Base-by-base conservation (phyloP, 2,329 filamentous ascomycete genomes). In the Aspergillus sp. region DNA sequence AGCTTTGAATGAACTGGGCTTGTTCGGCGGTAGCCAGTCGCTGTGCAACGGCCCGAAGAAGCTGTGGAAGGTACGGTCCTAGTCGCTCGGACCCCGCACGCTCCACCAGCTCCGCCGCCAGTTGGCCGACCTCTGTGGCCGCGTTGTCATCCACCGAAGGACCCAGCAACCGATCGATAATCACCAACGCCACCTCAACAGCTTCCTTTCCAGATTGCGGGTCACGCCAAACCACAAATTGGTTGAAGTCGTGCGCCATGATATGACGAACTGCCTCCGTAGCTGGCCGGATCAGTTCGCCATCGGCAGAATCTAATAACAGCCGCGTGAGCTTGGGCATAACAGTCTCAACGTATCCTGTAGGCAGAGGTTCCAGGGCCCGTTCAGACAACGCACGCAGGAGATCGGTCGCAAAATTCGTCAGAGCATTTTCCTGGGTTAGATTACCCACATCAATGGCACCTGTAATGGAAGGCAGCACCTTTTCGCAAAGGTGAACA, bases 101-200 rank as follows among this genome's bases (percentile, higher is more conserved):
- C 70, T 97, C 91, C 1, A 98, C 93, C 23, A 98, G 77, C 68
- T 95, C 90, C 1, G 91, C 91, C 4, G 93, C 93, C 54, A 98
- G 80, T 13, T 90, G 89, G 57, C 93, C 93, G 39, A 98, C 90
- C 71, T 98, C 91, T n/a, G 90, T 88, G 4, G 91, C 93, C 15
- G 90, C 88, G 60, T 91, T 89, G 61, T 98, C 93, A 60, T 94
- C 87, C n/a, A 97, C 85, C 1, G 79, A 72, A 1, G 88, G 85
- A 3, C 87, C 85, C 25, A 98, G 79, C 4, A 98, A 79, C 43
- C 91, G 87, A 65, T 96, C 93, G 53, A 98, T 89, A 58, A 98
- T 93, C 54, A 89, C 82, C 43, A 98, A 79, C 49, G 89, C 88
- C 25, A 95, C 84, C 67, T 97, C 90, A 9, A 96, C 78, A 13